phyloP scores from a whole-genome alignment of 2,329 filamentous ascomycete species.

The Stachybotrys elegans region DNA sequence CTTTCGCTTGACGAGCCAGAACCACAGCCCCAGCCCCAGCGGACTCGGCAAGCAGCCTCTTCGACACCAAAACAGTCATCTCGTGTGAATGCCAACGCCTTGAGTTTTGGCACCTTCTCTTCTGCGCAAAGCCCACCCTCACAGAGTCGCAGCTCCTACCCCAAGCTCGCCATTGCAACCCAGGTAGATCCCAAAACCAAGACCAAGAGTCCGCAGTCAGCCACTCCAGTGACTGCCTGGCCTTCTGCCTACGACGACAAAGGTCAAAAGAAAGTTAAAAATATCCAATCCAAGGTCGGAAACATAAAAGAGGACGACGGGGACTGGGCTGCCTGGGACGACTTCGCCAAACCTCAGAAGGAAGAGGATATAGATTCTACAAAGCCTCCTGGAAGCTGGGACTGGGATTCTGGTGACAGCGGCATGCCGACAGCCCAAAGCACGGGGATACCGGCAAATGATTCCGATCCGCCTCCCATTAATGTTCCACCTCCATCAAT shows the following conservation, averaged over 20 bases:
- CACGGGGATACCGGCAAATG: conserved; percentile 10
- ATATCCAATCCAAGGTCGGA: too few species aligned
- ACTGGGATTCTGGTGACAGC: conserved; percentile 41
- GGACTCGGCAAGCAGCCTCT: conserved; percentile 2
- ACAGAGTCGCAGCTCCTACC: conserved; percentile 48
- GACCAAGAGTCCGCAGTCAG: conserved; percentile 28
- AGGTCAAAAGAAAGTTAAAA: conserved; percentile 6
- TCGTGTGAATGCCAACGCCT: conserved; percentile 23
- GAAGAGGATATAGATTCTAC: conserved; percentile 10
- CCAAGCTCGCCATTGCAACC: conserved; percentile 41
- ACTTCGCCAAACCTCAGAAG: conserved; percentile 26
- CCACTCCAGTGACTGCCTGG: conserved; percentile 41
- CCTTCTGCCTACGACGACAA: conserved; percentile 27
- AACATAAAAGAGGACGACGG: conserved; percentile 31
- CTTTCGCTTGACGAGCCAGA: conserved; percentile 31
- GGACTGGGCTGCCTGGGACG: conserved; percentile 50
- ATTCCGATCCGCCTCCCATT: conserved; percentile 57
- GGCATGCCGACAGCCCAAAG: conserved; percentile 17
- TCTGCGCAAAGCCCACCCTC: too few species aligned
- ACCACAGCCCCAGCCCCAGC: conserved; percentile 10
- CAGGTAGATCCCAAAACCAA: conserved; percentile 28
- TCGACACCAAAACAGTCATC: conserved; percentile 16
- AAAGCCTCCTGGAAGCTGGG: conserved; percentile 34
- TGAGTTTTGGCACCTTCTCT: conserved; percentile 25
- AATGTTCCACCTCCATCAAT: conserved; percentile 88